These are phyloP conservation scores for Niebla homalea DNA, from an alignment of 495 filamentous ascomycete genomes.

Conservation along the genomic window DNA sequence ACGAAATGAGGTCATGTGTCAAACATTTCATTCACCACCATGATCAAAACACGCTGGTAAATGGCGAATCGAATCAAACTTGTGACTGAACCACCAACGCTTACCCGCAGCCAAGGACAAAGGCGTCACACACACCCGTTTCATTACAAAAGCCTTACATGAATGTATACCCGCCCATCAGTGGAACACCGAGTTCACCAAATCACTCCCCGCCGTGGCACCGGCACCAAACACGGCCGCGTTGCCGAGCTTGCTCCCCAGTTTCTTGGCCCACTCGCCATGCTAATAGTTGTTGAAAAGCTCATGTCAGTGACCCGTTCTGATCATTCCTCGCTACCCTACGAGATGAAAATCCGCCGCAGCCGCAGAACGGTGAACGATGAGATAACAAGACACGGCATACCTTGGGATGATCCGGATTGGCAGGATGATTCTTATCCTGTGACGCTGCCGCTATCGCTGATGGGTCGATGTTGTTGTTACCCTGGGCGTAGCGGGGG, in stretches of 20 bases:
- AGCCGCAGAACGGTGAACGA: too few relatives aligned
- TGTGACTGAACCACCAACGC: too few relatives aligned
- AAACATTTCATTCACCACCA: too few relatives aligned
- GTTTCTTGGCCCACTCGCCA: constrained; percentile 19
- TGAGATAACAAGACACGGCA: not conserved
- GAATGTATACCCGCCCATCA: not conserved
- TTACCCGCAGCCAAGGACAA: too few relatives aligned
- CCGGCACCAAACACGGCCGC: constrained; percentile 24
- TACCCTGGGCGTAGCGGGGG: constrained; percentile 14
- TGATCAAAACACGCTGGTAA: too few relatives aligned
- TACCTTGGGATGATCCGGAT: constrained; percentile 20
- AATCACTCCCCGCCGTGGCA: constrained; percentile 20
- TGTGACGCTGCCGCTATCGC: constrained; percentile 19
- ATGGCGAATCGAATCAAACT: too few relatives aligned
- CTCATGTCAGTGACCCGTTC: too few relatives aligned
- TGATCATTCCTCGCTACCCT: not conserved
- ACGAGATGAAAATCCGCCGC: not conserved
- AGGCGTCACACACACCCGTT: too few relatives aligned
- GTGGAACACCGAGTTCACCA: constrained; percentile 17
- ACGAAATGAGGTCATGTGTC: too few relatives aligned
- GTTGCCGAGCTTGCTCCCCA: constrained; percentile 19
- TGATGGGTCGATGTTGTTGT: constrained; percentile 11
- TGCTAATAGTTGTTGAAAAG: too few relatives aligned
- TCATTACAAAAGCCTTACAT: too few relatives aligned
- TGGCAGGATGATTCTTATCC: constrained; percentile 20